Evolutionary conservation across 106 monocot species (phyloP).

Genomic region (Iris macrosiphon): DNA sequence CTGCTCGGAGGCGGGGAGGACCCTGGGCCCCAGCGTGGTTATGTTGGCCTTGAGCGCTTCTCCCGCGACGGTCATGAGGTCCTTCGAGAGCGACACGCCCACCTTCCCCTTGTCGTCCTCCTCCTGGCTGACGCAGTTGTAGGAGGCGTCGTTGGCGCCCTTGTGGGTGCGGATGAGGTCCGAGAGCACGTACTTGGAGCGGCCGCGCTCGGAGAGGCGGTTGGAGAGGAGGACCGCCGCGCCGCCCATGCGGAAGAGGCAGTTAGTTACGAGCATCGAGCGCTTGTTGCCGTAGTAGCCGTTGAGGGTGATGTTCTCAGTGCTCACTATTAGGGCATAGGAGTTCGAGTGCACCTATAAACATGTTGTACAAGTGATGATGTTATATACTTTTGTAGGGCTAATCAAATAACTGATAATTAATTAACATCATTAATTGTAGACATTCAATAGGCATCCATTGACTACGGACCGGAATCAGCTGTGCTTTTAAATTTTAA

Average conservation of each 20-base stretch:
- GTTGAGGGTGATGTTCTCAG: constrained; percentile 19
- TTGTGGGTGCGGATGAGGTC: constrained; percentile 15
- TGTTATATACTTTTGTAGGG: too few species aligned
- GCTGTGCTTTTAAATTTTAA: too few species aligned
- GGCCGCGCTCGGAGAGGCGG: background rate
- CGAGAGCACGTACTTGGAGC: constrained; percentile 14
- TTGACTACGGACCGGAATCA: too few species aligned
- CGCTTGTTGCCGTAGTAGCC: constrained; percentile 22
- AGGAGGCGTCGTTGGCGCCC: constrained; percentile 9
- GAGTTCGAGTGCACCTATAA: constrained; percentile 15
- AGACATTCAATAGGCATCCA: too few species aligned
- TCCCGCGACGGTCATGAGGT: constrained; percentile 15
- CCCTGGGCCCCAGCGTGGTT: constrained; percentile 6
- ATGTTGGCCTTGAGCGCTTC: constrained; percentile 20
- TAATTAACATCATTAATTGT: too few species aligned
- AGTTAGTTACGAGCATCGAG: constrained; percentile 21
- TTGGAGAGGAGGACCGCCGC: constrained; percentile 23
- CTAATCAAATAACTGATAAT: too few species aligned
- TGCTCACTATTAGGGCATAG: constrained; percentile 15
- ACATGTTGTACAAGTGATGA: too few species aligned
- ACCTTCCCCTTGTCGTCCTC: constrained; percentile 14
- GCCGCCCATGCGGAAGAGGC: constrained; percentile 19
- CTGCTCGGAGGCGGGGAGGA: constrained; percentile 15
- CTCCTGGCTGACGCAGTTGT: constrained; percentile 13
- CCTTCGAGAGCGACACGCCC: constrained; percentile 14